phyloP scores from a whole-genome alignment of 768 basidiomycete genomes.

The Tulasnella sp. region DNA sequence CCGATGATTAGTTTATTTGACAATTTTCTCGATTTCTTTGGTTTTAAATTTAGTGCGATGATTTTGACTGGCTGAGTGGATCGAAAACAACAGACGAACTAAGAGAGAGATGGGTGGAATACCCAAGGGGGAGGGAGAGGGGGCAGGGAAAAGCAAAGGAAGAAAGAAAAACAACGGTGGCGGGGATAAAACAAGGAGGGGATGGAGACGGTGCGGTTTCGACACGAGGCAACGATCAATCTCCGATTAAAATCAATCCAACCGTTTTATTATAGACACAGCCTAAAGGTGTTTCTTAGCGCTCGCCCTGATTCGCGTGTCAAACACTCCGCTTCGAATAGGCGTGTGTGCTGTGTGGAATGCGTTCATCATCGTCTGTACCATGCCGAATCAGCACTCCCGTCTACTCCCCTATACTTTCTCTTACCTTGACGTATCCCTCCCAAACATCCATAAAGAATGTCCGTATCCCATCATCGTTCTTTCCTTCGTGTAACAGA shows the following conservation, averaged over 20 bases:
- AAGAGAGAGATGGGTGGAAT: constrained; percentile 18
- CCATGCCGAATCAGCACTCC: not conserved
- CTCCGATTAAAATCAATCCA: constrained; percentile 3
- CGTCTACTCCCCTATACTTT: constrained; percentile 5
- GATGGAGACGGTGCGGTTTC: constrained; percentile 8
- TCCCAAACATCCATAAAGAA: constrained; percentile 98
- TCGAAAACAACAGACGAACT: not conserved
- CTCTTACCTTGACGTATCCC: constrained; percentile 79
- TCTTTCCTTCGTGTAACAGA: constrained; percentile 86
- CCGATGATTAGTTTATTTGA: not conserved
- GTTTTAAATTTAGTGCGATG: no score
- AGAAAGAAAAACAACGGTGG: not conserved
- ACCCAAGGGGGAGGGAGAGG: constrained; percentile 17
- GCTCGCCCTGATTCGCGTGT: constrained; percentile 66
- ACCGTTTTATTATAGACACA: not conserved
- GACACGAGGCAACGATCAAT: constrained; percentile 13
- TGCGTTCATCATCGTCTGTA: constrained; percentile 80
- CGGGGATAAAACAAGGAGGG: constrained; percentile 5
- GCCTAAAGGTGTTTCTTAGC: constrained; percentile 64
- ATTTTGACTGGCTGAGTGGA: not conserved
- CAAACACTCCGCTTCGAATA: constrained; percentile 72
- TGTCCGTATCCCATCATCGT: constrained; percentile 87
- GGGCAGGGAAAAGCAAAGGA: constrained; percentile 13
- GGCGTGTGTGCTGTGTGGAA: constrained; percentile 83
- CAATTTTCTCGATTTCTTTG: not conserved